Evolutionary conservation across 768 basidiomycete genomes (phyloP).

Genomic region (Suillus fuscotomentosus): DNA sequence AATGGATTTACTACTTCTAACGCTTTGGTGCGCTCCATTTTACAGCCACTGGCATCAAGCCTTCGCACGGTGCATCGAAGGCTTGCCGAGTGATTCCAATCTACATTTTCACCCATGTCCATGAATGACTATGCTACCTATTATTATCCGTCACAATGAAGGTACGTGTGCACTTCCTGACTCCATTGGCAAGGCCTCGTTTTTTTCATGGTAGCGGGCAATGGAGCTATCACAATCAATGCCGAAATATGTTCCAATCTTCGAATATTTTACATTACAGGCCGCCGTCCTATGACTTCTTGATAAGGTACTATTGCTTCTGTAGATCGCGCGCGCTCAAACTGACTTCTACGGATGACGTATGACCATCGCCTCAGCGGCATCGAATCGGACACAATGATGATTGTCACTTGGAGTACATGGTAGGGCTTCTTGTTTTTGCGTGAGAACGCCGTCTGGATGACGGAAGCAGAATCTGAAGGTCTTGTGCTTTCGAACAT

Average conservation of each 20-base stretch:
- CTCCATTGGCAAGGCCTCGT: not conserved
- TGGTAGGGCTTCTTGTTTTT: not conserved
- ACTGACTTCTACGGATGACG: not conserved
- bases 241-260: not conserved
- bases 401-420: not conserved
- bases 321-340: not conserved
- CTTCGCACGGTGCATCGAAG: not conserved
- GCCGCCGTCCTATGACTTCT: not conserved
- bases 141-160: not conserved
- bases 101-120: not conserved
- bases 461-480: not conserved
- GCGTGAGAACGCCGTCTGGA: not conserved
- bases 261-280: not conserved
- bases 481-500: not conserved
- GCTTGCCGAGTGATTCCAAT: not conserved
- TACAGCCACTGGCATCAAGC: not conserved
- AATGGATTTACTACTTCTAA: not conserved
- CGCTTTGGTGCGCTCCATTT: not conserved
- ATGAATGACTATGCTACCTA: not conserved
- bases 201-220: not conserved
- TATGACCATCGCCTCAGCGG: not conserved
- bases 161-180: not conserved
- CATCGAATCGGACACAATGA: not conserved
- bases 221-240: not conserved
- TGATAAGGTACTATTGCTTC: not conserved